phyloP scores from a whole-genome alignment of 129 eudicot species.

The Ambrosia trifida region DNA sequence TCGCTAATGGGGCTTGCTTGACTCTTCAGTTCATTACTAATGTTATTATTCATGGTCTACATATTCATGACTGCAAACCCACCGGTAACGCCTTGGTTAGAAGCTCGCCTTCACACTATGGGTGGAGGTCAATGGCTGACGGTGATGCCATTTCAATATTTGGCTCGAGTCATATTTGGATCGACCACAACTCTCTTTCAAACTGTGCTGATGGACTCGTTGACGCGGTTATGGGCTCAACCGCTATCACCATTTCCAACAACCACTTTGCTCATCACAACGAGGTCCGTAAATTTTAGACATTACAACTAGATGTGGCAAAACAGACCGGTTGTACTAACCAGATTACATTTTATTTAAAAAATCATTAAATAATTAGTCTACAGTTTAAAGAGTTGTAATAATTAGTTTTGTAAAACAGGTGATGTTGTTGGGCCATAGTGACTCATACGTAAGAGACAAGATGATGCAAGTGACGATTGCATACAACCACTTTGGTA shows the following conservation, averaged over 20 bases:
- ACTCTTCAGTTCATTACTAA: slow-evolving; percentile 81
- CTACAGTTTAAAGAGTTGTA: background rate
- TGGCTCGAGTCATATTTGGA: slow-evolving; percentile 87
- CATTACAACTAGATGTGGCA: background rate
- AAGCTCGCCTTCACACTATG: slow-evolving; percentile 84
- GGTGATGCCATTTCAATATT: slow-evolving; percentile 90
- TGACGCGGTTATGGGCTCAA: slow-evolving; percentile 96
- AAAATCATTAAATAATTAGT: background rate
- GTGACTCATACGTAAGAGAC: slow-evolving; percentile 77
- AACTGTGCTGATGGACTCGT: slow-evolving; percentile 91
- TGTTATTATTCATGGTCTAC: slow-evolving; percentile 87
- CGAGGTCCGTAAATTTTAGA: slow-evolving; percentile 50
- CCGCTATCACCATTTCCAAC: slow-evolving; percentile 88
- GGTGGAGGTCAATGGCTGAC: slow-evolving; percentile 97
- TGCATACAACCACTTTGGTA: slow-evolving; percentile 91
- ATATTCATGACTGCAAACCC: slow-evolving; percentile 90
- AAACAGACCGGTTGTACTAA: background rate
- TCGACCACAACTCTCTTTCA: slow-evolving; percentile 88
- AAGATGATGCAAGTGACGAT: slow-evolving; percentile 95
- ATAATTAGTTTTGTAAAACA: slow-evolving; percentile 32
- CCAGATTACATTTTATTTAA: background rate
- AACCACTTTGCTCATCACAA: slow-evolving; percentile 85
- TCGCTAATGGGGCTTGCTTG: slow-evolving; percentile 79
- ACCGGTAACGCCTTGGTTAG: slow-evolving; percentile 94
- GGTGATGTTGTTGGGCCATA: slow-evolving; percentile 98